Evolutionary conservation across 164 flowering plant genomes (phyloP).

Genomic region (Magnolia changhungtana): DNA sequence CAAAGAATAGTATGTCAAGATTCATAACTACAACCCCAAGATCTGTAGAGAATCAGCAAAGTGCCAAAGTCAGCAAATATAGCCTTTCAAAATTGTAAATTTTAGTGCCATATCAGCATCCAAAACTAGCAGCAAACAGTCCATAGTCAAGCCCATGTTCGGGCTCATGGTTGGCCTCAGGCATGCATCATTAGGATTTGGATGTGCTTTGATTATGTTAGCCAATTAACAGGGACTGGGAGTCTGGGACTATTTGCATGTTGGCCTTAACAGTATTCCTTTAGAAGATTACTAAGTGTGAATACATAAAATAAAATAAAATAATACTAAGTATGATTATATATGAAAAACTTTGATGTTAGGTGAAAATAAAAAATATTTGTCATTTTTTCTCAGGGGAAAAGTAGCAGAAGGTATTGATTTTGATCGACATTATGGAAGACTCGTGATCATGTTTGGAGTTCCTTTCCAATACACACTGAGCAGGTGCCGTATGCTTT

Average conservation of each 20-base stretch:
- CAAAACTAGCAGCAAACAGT: no score
- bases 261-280: not conserved
- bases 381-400: slow-evolving; percentile 61
- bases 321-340: not conserved
- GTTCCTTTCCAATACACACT: slow-evolving; percentile 95
- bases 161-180: not conserved
- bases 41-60: no score
- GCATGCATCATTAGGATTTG: no score
- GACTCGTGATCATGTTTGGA: slow-evolving; percentile 98
- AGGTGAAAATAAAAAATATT: not conserved
- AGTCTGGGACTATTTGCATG: not conserved
- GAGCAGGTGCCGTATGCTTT: slow-evolving; percentile 63
- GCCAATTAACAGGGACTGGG: not conserved
- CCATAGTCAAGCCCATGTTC: not conserved
- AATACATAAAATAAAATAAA: no score
- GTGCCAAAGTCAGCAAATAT: not conserved
- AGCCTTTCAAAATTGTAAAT: not conserved
- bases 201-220: not conserved
- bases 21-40: no score
- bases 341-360: not conserved
- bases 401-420: slow-evolving; percentile 99
- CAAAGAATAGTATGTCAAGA: no score
- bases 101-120: not conserved
- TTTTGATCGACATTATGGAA: slow-evolving; percentile 98
- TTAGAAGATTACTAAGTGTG: not conserved